phyloP scores from a whole-genome alignment of 148 eudicot species.

The Heliamphora exappendiculata region DNA sequence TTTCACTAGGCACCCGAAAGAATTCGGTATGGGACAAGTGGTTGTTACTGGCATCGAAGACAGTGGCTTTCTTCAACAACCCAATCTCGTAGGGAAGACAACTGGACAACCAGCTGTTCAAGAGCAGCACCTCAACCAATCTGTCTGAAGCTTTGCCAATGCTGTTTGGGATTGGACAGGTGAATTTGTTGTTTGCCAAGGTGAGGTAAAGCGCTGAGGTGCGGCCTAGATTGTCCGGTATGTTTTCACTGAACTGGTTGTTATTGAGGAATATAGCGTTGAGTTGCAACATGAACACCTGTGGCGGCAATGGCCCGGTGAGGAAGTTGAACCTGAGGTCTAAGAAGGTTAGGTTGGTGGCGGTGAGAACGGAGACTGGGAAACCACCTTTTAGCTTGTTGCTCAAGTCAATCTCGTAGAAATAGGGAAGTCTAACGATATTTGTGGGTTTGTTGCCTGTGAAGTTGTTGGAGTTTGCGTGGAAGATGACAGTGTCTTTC shows the following conservation, averaged over 20 bases:
- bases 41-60: conserved; percentile 35
- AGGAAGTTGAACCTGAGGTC: conserved; percentile 38
- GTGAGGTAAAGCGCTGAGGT: conserved; percentile 30
- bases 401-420: conserved; percentile 47
- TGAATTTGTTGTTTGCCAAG: conserved; percentile 38
- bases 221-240: conserved; percentile 29
- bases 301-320: conserved; percentile 30
- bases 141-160: conserved; percentile 21
- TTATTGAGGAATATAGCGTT: conserved; percentile 46
- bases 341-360: conserved; percentile 23
- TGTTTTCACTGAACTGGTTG: conserved; percentile 19
- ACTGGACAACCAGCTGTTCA: conserved; percentile 32
- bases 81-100: conserved; percentile 50
- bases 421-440: conserved; percentile 49
- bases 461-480: conserved; percentile 79
- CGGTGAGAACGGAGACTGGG: conserved; percentile 23
- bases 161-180: conserved; percentile 32
- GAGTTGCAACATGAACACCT: conserved; percentile 23
- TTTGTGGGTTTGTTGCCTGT: conserved; percentile 41
- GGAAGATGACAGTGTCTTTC: conserved; percentile 70
- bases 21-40: conserved; percentile 6
- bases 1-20: too few species aligned
- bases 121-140: conserved; percentile 31
- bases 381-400: conserved; percentile 28
- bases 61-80: conserved; percentile 16